These are phyloP conservation scores for Saccharomycodes ludwigii DNA, from an alignment of 805 yeast genomes.

Conservation along the genomic window DNA sequence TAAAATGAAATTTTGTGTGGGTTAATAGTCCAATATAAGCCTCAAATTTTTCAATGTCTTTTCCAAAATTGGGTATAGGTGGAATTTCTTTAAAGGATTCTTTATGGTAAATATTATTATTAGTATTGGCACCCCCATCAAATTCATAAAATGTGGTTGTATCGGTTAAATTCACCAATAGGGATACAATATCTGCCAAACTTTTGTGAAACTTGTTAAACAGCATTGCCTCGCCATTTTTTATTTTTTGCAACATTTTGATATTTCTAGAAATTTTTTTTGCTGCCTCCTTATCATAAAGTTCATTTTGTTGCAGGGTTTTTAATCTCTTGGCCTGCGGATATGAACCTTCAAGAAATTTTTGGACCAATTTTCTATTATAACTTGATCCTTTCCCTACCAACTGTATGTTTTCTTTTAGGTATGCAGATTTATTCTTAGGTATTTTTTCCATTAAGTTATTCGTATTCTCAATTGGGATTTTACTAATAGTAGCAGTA, in stretches of 20 bases:
- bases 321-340: too few relatives aligned
- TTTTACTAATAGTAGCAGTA: too few relatives aligned
- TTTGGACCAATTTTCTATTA: constrained; percentile 17
- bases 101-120: constrained; percentile 7
- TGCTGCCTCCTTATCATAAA: constrained; percentile 13
- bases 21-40: constrained; percentile 25
- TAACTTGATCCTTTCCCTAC: constrained; percentile 22
- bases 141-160: too few relatives aligned
- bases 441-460: too few relatives aligned
- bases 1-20: constrained; percentile 25
- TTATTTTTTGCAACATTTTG: constrained; percentile 6
- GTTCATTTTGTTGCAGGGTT: too few relatives aligned
- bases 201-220: constrained; percentile 10
- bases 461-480: too few relatives aligned
- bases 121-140: too few relatives aligned
- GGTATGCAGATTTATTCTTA: constrained; percentile 5
- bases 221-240: constrained; percentile 5
- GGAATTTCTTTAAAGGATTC: constrained; percentile 25
- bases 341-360: too few relatives aligned
- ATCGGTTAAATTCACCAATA: constrained; percentile 1
- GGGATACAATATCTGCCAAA: constrained; percentile 10
- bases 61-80: constrained; percentile 21
- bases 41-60: constrained; percentile 18
- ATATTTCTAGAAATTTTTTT: constrained; percentile 5
- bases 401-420: constrained; percentile 7